Evolutionary conservation across 1,139 yeast genomes (phyloP).

Genomic region (Candida pseudoviswanathii): DNA sequence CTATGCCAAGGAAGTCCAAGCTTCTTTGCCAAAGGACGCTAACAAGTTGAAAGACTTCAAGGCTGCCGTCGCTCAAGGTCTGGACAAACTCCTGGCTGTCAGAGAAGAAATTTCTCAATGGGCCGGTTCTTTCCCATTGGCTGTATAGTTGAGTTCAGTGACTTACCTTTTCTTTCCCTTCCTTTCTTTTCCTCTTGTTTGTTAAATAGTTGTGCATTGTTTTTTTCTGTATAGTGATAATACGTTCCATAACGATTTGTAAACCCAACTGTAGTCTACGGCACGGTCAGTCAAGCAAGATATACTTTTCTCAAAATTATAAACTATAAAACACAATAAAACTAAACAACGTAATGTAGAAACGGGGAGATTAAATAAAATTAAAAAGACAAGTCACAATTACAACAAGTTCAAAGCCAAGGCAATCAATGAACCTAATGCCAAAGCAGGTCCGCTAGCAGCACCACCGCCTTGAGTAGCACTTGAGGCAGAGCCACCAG

Average conservation of each 20-base stretch:
- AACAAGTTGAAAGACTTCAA: conserved; percentile 95
- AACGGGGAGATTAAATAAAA: not conserved
- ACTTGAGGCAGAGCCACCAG: not conserved
- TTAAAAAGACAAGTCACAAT: not conserved
- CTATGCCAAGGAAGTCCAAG: conserved; percentile 77
- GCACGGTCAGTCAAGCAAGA: too few species aligned
- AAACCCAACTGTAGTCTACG: too few species aligned
- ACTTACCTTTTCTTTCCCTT: not conserved
- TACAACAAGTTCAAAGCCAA: conserved; percentile 7
- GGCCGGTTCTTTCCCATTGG: conserved; percentile 94
- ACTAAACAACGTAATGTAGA: not conserved
- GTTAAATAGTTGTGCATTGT: not conserved
- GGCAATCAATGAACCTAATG: conserved; percentile 4
- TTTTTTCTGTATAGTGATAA: not conserved
- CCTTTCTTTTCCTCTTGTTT: not conserved
- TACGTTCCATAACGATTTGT: too few species aligned
- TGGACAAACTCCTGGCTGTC: conserved; percentile 60
- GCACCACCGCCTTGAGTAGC: conserved; percentile 2
- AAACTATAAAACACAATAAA: not conserved
- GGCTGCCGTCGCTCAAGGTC: conserved; percentile 69
- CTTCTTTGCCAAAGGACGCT: conserved; percentile 76
- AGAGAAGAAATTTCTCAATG: conserved; percentile 83
- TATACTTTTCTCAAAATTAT: not conserved
- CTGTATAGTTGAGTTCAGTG: conserved; percentile 46
- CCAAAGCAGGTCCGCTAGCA: not conserved